Conservation (phyloP, 1,284 basidiomycete species). For the Somion occarium region DNA sequence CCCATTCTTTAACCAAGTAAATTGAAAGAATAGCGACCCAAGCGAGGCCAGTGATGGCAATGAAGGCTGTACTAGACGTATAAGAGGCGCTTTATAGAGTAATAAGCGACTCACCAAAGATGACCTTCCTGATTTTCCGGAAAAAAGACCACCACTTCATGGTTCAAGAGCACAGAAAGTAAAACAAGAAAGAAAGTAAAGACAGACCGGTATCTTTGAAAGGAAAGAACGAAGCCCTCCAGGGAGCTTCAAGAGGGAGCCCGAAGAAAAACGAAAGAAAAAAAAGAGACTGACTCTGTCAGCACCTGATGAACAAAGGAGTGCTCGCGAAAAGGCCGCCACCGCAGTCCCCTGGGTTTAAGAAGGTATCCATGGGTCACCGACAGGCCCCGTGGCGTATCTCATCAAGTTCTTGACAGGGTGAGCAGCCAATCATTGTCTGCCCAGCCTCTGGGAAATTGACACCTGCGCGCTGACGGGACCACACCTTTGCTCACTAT, state of each 20-base stretch:
- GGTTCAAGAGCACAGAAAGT: slow-evolving; percentile 6
- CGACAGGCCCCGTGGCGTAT: slow-evolving; percentile 9
- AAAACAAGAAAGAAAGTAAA: slow-evolving; percentile 9
- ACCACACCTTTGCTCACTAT: background rate
- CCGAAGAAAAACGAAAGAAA: slow-evolving; percentile 18
- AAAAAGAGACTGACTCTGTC: slow-evolving; percentile 28
- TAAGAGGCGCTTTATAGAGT: too few species aligned
- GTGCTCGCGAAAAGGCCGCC: background rate
- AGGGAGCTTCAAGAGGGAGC: slow-evolving; percentile 14
- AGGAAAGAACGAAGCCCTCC: slow-evolving; percentile 18
- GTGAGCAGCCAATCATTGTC: slow-evolving; percentile 4
- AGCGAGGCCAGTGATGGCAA: slow-evolving; percentile 33
- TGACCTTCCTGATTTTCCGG: slow-evolving; percentile 21
- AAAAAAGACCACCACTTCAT: slow-evolving; percentile 33
- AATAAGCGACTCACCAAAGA: slow-evolving; percentile 27
- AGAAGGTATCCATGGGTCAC: slow-evolving; percentile 2
- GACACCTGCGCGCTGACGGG: slow-evolving; percentile 13
- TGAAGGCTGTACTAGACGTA: slow-evolving; percentile 29
- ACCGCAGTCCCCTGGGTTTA: background rate
- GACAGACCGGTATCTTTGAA: slow-evolving; percentile 12
- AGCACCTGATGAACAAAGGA: slow-evolving; percentile 22
- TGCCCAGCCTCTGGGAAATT: slow-evolving; percentile 17
- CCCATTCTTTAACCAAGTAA: slow-evolving; percentile 38
- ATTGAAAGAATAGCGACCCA: slow-evolving; percentile 35
- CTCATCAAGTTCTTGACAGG: slow-evolving; percentile 17